Conservation (phyloP, 1,139 yeast species). For the Candida tetrigidarum region DNA sequence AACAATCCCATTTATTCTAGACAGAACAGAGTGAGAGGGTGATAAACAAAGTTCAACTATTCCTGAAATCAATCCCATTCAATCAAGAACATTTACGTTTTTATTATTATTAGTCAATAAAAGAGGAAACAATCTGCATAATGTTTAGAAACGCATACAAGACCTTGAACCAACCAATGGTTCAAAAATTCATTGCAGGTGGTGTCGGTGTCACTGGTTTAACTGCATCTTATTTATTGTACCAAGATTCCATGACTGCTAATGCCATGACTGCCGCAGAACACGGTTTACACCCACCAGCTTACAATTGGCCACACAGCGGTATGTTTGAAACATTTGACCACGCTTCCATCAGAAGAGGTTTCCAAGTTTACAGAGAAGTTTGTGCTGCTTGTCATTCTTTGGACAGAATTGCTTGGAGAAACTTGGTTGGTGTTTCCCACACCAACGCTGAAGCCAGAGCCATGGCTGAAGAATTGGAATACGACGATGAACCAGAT, state of each 20-base stretch:
- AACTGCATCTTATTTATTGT: conserved; percentile 74
- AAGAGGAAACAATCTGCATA: conserved; percentile 4
- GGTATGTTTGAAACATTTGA: conserved; percentile 93
- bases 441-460: conserved; percentile 91
- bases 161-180: conserved; percentile 32
- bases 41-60: conserved; percentile 3
- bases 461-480: conserved; percentile 95
- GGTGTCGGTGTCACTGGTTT: conserved; percentile 72
- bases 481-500: conserved; percentile 99
- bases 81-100: not conserved
- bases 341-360: conserved; percentile 98
- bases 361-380: conserved; percentile 98
- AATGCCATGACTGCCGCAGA: conserved; percentile 99
- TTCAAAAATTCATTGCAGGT: conserved; percentile 62
- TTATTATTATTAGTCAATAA: not conserved
- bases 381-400: conserved; percentile 99
- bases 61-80: conserved; percentile 4
- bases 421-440: conserved; percentile 96
- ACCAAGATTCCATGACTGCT: conserved; percentile 82
- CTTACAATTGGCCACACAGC: conserved; percentile 90
- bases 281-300: conserved; percentile 97
- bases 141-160: conserved; percentile 36
- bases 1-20: not conserved
- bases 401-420: conserved; percentile 96
- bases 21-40: not conserved